These are phyloP conservation scores for Perkinsela sp. DNA, from an alignment of 208 protist genomes.

Conservation along the genomic window DNA sequence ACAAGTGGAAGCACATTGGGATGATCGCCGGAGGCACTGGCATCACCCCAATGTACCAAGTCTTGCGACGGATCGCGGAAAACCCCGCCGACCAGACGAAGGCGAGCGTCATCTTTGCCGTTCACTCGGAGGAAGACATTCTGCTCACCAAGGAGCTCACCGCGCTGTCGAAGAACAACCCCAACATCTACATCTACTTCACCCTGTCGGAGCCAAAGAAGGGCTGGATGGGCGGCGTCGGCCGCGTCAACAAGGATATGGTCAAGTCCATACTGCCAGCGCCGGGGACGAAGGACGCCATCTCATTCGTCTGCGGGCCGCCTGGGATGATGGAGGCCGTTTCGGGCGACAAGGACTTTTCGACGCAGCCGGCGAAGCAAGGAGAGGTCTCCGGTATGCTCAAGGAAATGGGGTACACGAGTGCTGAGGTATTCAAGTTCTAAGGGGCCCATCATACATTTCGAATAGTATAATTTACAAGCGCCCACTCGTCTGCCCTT, in stretches of 20 bases:
- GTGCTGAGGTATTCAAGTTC: slow-evolving; percentile 64
- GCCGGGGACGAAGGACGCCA: slow-evolving; percentile 34
- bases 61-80: slow-evolving; percentile 33
- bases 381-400: slow-evolving; percentile 43
- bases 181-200: slow-evolving; percentile 65
- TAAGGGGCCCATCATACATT: slow-evolving; percentile 8
- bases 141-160: slow-evolving; percentile 67
- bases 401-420: slow-evolving; percentile 52
- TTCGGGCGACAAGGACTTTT: slow-evolving; percentile 59
- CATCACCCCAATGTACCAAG: slow-evolving; percentile 73
- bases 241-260: slow-evolving; percentile 55
- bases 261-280: slow-evolving; percentile 49
- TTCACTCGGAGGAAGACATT: slow-evolving; percentile 66
- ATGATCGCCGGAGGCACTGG: slow-evolving; percentile 73
- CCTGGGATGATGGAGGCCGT: slow-evolving; percentile 53
- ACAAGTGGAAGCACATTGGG: slow-evolving; percentile 60
- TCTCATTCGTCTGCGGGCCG: slow-evolving; percentile 53
- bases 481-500: too few species aligned
- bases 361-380: slow-evolving; percentile 23
- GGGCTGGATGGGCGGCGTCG: slow-evolving; percentile 62
- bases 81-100: slow-evolving; percentile 48
- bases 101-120: slow-evolving; percentile 57
- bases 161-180: slow-evolving; percentile 44
- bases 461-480: too few species aligned
- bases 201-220: slow-evolving; percentile 51